Base-by-base conservation (phyloP, 2,329 filamentous ascomycete genomes). In the Fusarium praegraminearum region DNA sequence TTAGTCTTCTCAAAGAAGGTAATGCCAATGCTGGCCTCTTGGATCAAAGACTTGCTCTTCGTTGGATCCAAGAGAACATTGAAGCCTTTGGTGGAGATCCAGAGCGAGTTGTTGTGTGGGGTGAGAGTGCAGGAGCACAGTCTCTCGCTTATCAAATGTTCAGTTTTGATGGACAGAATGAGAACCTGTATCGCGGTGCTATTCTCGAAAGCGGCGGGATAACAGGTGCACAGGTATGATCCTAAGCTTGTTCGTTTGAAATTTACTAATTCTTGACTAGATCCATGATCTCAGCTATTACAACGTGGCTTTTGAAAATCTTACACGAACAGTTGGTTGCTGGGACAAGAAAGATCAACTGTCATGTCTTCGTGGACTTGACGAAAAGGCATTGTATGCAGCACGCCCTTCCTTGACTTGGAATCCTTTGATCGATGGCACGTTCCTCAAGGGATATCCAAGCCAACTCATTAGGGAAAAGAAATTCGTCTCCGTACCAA, bases 51-150 rank as follows among this genome's bases (percentile, higher is more conserved):
- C 67, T 85, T 5, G 85, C 83, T 3, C 73, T 87, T 3, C 78
- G 78, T 11, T 87, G 84, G 85, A 79, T 87, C 7, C 81, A 83
- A 54, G 84, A 87, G 62, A 87, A 88, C 63, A 86, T 88, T 35
- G 80, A 72, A 2, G 79, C 80, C 0, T 87, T 87, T 53, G 84
- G 83, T 6, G 84, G 84, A 5, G 81, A 86, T 52, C 81, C 83
- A 5, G 67, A 74, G 0, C 78, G 80, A 41, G 83, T 86, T 1
- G 81, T 81, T 3, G 74, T 86, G n/a, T 86, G 81, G 84, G 86
- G 83, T 8, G 81, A 83, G 67, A 81, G 79, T 28, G 80, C 81
- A 20, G 81, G 81, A 2, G 81, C 80, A 1, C 78, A 81, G 56
- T 80, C 79, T 46, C 79, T 78, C 18, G 77, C 78, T 5, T 81